Evolutionary conservation across 2,329 filamentous ascomycete genomes (phyloP), one percentile per base, ranked within the genome.

Genomic region (Arthrobotrys sinensis): DNA sequence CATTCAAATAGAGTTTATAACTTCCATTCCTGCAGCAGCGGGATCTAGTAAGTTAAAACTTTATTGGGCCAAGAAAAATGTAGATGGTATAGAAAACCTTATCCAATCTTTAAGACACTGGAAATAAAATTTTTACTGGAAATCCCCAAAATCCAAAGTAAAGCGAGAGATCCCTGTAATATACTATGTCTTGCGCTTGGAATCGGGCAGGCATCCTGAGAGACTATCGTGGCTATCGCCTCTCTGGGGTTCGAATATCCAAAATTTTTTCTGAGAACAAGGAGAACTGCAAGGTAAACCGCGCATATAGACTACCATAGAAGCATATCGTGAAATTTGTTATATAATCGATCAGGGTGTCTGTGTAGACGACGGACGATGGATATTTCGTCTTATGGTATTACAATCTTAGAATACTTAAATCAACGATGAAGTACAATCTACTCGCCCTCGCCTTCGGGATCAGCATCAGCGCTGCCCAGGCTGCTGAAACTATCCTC

Each of bases 401-500:
- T 16, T 55, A 6, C 10, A 19, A 1, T 38, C 3, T 12, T 19
- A 38, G 14, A 6, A 55, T 36, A 19, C 53, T 21, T n/a, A 8
- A 28, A 21, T 34, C 14, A 19, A 52, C 19, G 16, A 69, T 70
- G 65, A 76, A 65, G 24, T 34, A 4, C 48, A 76, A 76, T 45
- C 57, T 76, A 4, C 72, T 76, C 19, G 72, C 72, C 12, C 65
- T 76, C 46, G 57, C 65, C 8, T 76, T 76, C 32, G 72, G 72
- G 4, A 34, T 76, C 38, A 76, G 66, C 28, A 46, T 52, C n/a
- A 45, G 38, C 38, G 60, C 60, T 6, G 65, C 72, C 8, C 65
- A 76, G 38, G 67, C 75, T 16, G 85, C 85, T 11, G 92, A 96
- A 85, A 92, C 90, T 0, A 87, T 96, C 24, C 87, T 97, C 14